Base-by-base conservation (phyloP, 805 yeast genomes). In the Metschnikowia koreensis region DNA sequence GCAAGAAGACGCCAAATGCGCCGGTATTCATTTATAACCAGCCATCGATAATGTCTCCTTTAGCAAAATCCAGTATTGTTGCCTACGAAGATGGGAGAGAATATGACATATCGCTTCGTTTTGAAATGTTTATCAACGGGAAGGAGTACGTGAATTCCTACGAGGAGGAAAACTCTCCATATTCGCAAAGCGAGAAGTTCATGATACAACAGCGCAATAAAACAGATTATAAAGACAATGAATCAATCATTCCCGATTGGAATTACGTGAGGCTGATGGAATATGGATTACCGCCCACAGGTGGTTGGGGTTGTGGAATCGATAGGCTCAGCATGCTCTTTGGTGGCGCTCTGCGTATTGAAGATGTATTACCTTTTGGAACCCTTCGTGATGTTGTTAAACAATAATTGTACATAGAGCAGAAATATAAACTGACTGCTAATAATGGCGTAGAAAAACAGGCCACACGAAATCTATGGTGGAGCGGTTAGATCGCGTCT, bases 271-370 rank as follows among this genome's bases (percentile, higher is more conserved):
- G 80, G 41, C 81, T 85, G 13, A 84, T 94, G 92, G 93, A 89
- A 64, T 89, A 86, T 79, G 98, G 97, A 1, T 79, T 94, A 71
- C 97, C 98, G 3, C 99, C 99, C 1, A 93, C 97, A 3, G 98
- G 96, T 1, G 99, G 99, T 0, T 89, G 97, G 89, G 99, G 99
- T 0, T 72, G 96, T 53, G 99, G 99, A 0, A 77, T 94, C 17
- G 99, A 94, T 64, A 69, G 99, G 48, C 67, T 94, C 37, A 83
- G 85, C 47, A 90, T 93, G 97, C 67, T 89, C 16, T 70, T 93
- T 33, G 78, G 87, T 4, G 84, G 81, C 0, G 69, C 79, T 39
- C 71, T 71, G 17, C 73, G 96, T 29, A 91, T 94, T 15, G 93
- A 86, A 48, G 81, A 81, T 11, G 96, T 90, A 1, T 66, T 90